phyloP scores from a whole-genome alignment of 352 stramenopile species.

The Phytophthora sansomeana region DNA sequence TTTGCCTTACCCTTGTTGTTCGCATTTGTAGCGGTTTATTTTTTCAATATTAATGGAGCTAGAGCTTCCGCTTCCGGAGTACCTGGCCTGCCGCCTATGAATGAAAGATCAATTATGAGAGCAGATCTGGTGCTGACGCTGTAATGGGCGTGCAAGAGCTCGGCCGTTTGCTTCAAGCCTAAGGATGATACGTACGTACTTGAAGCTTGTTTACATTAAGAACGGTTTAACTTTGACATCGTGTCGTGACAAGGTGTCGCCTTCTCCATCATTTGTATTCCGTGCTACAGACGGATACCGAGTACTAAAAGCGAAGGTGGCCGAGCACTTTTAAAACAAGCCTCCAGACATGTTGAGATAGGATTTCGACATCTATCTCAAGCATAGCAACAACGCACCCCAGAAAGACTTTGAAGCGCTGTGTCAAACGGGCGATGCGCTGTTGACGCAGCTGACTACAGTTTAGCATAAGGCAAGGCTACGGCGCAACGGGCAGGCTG shows the following conservation, averaged over 20 bases:
- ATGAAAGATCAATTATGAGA: too few relatives aligned
- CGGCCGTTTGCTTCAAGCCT: too few relatives aligned
- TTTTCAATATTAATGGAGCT: too few relatives aligned
- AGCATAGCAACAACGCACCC: constrained; percentile 10
- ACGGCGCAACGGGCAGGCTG: constrained; percentile 10
- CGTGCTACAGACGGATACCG: constrained; percentile 13
- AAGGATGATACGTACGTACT: too few relatives aligned
- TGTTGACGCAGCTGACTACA: constrained; percentile 1
- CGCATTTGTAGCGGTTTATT: too few relatives aligned
- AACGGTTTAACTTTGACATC: constrained; percentile 1
- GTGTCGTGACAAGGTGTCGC: constrained; percentile 12
- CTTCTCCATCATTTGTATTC: constrained; percentile 5
- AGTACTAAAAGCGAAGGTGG: not conserved
- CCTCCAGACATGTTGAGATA: constrained; percentile 4
- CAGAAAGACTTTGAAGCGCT: constrained; percentile 17
- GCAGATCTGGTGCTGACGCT: too few relatives aligned
- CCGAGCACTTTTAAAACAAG: constrained; percentile 11
- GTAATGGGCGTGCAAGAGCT: too few relatives aligned
- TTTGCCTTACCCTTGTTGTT: too few relatives aligned
- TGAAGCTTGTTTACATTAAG: constrained; percentile 17
- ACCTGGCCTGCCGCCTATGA: too few relatives aligned
- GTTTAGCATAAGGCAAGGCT: constrained; percentile 18
- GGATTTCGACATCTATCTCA: constrained; percentile 12
- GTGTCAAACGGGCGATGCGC: not conserved
- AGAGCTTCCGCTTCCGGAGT: too few relatives aligned